Percentiles rank a stretch among this genome's conserved stretches.
Conservation (phyloP, 2,329 filamentous ascomycete species). For the Fusarium graminum region DNA sequence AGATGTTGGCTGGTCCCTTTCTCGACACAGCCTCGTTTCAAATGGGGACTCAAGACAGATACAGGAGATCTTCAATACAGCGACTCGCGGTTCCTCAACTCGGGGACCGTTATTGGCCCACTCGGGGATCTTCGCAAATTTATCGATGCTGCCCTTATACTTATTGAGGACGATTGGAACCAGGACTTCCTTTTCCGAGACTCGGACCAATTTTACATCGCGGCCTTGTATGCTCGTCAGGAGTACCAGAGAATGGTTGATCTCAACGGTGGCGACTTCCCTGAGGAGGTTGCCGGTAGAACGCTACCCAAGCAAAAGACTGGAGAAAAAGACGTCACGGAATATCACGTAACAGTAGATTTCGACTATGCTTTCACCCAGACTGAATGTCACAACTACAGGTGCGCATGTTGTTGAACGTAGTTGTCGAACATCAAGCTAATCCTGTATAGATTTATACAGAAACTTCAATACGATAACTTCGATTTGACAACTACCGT, state of each 20-base stretch:
- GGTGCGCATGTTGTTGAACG: conserved; percentile 54
- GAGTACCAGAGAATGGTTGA: conserved; percentile 40
- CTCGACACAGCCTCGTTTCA: conserved; percentile 33
- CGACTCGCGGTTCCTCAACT: conserved; percentile 41
- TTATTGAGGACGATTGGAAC: conserved; percentile 27
- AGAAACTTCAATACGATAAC: conserved; percentile 58
- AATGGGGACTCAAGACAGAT: conserved; percentile 37
- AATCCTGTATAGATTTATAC: conserved; percentile 54
- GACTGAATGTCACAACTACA: conserved; percentile 62
- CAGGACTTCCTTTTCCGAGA: conserved; percentile 22
- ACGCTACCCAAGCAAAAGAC: conserved; percentile 30
- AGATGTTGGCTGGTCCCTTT: conserved; percentile 42
- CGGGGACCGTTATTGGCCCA: conserved; percentile 43
- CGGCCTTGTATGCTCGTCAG: conserved; percentile 41
- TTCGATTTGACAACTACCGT: conserved; percentile 57
- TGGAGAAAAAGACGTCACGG: conserved; percentile 25
- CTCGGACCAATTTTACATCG: conserved; percentile 44
- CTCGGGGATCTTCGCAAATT: conserved; percentile 39
- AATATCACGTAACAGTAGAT: conserved; percentile 38
- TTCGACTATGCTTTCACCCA: conserved; percentile 59
- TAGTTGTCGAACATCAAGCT: background rate
- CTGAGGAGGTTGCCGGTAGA: conserved; percentile 21
- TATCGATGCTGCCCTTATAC: conserved; percentile 31
- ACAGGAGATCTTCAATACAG: conserved; percentile 21
- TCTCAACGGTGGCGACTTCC: conserved; percentile 28